Conservation (phyloP, 78 protist genomes). For the Cavenderia fasciculata region DNA sequence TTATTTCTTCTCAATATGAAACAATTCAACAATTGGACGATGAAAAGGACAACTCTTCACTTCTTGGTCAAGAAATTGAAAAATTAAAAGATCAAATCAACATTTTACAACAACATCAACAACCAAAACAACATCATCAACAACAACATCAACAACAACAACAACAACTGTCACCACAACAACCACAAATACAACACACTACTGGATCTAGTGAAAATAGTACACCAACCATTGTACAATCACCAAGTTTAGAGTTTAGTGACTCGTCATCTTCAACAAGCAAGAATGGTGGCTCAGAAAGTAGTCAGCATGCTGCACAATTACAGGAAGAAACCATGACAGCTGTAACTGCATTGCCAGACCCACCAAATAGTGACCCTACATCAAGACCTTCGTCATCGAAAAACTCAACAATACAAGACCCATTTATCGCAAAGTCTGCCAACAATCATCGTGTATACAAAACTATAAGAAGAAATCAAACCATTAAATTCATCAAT, state of each 20-base stretch:
- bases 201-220: background rate
- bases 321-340: background rate
- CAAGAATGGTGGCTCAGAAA: no score
- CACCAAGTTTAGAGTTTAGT: conserved; percentile 2
- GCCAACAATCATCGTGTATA: conserved; percentile 28
- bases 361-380: conserved; percentile 12
- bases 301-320: no score
- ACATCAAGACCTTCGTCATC: conserved; percentile 26
- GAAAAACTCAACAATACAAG: conserved; percentile 6
- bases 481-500: background rate
- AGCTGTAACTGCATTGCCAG: no score
- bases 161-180: background rate
- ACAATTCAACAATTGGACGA: conserved; percentile 55
- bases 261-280: no score
- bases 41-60: conserved; percentile 43
- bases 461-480: conserved; percentile 54
- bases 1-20: conserved; percentile 68
- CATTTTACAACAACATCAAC: conserved; percentile 8
- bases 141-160: background rate
- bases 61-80: conserved; percentile 16
- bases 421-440: conserved; percentile 26
- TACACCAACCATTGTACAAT: conserved; percentile 7
- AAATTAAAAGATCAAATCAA: conserved; percentile 25
- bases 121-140: background rate
- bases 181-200: background rate